A percentile compares a stretch with the other conserved stretches of the same genome.
Evolutionary conservation across 495 filamentous ascomycete species (phyloP).

Genomic region (Penicillium herquei): DNA sequence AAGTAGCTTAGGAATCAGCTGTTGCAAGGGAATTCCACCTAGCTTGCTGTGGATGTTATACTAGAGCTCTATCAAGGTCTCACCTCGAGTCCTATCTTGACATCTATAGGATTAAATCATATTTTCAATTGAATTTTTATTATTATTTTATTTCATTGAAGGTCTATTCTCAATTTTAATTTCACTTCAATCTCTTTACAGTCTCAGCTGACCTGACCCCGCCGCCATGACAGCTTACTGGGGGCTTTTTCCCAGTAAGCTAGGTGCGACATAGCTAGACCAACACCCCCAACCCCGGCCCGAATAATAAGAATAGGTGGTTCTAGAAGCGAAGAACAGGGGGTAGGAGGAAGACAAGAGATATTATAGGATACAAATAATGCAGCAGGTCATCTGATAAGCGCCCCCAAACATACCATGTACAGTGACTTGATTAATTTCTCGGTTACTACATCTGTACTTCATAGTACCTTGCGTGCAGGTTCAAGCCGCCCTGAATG

Average conservation of each 20-base stretch:
- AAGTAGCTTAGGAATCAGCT: neutral
- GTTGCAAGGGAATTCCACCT: no score
- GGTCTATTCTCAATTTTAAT: neutral
- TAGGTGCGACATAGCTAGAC: neutral
- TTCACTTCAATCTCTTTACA: neutral
- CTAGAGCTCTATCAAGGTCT: no score
- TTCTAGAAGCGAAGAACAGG: neutral
- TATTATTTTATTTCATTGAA: neutral
- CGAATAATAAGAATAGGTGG: neutral
- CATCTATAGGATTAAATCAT: neutral
- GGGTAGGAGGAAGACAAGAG: neutral
- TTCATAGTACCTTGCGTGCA: no score
- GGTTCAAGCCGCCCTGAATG: conserved; percentile 10
- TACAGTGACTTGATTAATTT: neutral
- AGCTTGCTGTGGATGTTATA: no score
- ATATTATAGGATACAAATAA: no score
- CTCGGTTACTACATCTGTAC: neutral
- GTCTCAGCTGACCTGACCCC: neutral
- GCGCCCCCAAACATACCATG: neutral
- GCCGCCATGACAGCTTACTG: neutral
- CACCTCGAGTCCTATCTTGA: no score
- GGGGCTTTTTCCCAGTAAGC: neutral
- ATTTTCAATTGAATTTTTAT: neutral
- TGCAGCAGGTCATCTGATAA: conserved; percentile 11
- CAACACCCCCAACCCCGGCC: neutral